Conservation (phyloP, 108 stramenopile species). For the Cyclotella baltica region DNA sequence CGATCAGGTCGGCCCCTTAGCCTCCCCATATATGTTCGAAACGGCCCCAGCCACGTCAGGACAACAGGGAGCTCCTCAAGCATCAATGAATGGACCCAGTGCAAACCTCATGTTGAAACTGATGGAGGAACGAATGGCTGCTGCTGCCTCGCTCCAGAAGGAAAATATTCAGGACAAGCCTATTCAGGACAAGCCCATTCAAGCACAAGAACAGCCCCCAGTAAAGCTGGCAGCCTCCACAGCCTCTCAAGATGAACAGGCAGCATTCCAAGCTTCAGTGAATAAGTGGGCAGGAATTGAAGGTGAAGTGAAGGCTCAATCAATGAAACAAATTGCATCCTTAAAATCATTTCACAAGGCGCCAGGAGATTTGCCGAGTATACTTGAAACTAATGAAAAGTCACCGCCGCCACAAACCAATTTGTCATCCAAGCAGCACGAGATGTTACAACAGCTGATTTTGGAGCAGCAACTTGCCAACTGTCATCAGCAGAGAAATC, state of each 20-base stretch:
- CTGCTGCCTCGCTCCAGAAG: neutral
- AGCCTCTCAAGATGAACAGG: conserved; percentile 2
- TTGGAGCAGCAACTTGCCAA: conserved; percentile 2
- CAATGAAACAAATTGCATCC: neutral
- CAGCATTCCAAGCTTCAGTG: conserved; percentile 38
- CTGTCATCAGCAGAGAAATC: neutral
- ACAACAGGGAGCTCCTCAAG: conserved; percentile 24
- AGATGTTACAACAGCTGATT: neutral
- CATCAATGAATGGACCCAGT: neutral
- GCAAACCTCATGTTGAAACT: conserved; percentile 41
- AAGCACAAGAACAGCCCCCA: neutral
- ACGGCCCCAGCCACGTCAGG: neutral
- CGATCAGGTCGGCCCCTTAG: neutral
- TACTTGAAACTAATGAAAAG: too few relatives aligned
- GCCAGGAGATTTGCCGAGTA: too few relatives aligned
- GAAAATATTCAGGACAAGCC: neutral
- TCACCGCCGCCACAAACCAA: neutral
- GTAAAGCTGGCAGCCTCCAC: neutral
- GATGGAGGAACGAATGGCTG: conserved; percentile 52
- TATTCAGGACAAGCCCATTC: conserved; percentile 6
- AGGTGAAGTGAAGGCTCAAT: neutral
- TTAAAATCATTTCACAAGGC: conserved; percentile 6
- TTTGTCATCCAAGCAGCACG: conserved; percentile 1
- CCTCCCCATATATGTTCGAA: neutral
- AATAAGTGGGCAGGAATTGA: conserved; percentile 44